phyloP scores from a whole-genome alignment of 2,329 filamentous ascomycete species.

The Hansfordia pulvinata region DNA sequence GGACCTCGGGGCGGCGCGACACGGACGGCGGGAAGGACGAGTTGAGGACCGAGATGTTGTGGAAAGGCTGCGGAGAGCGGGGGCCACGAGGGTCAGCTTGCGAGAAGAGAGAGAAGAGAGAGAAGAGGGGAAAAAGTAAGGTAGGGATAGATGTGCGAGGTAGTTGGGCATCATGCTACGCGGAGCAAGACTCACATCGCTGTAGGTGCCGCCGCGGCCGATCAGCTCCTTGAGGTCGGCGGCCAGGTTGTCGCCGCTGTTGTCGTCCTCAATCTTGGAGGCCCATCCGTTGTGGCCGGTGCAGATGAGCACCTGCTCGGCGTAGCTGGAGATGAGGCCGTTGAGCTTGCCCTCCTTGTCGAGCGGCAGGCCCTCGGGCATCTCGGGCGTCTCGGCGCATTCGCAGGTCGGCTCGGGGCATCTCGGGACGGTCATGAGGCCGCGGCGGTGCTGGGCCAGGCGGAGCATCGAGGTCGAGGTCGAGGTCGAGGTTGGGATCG shows the following conservation, averaged over 20 bases:
- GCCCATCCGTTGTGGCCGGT: constrained; percentile 73
- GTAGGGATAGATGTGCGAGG: constrained; percentile 1
- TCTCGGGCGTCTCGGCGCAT: constrained; percentile 52
- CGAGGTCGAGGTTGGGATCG: too few species aligned
- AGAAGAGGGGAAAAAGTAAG: too few species aligned
- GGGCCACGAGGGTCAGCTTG: constrained; percentile 18
- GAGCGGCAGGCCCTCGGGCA: constrained; percentile 58
- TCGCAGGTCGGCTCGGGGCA: constrained; percentile 69
- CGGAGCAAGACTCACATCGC: constrained; percentile 40
- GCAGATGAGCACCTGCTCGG: constrained; percentile 72
- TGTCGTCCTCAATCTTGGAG: constrained; percentile 74
- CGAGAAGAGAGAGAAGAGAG: not conserved
- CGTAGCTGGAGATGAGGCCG: constrained; percentile 65
- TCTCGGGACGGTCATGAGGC: constrained; percentile 24
- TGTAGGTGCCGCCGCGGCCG: constrained; percentile 50
- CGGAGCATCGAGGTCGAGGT: not conserved
- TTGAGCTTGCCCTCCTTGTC: constrained; percentile 58
- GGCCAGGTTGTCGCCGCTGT: constrained; percentile 50
- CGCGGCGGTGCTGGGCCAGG: too few species aligned
- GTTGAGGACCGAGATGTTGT: constrained; percentile 66
- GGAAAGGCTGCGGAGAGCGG: constrained; percentile 51
- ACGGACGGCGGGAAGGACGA: constrained; percentile 55
- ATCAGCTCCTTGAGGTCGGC: constrained; percentile 59
- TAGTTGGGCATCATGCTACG: not conserved
- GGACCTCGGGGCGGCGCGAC: constrained; percentile 28